phyloP scores from a whole-genome alignment of 75 land plant species.

The Selaginella moellendorffii region DNA sequence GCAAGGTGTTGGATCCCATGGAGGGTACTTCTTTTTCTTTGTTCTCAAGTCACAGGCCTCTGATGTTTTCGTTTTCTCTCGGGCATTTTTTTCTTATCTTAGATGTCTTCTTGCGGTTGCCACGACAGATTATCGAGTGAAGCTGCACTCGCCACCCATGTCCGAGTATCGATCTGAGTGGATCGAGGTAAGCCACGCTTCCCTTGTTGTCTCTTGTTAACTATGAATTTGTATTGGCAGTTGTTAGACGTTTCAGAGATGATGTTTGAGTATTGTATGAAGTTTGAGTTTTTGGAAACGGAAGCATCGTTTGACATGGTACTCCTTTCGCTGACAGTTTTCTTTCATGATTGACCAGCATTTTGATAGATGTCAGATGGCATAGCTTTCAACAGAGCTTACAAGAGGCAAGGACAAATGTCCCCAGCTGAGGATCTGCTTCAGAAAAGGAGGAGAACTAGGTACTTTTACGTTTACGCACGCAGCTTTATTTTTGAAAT shows the following conservation, averaged over 20 bases:
- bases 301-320: slow-evolving; percentile 1
- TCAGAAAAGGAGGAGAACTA: neutral
- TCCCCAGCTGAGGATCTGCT: neutral
- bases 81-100: slow-evolving; percentile 5
- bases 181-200: slow-evolving; percentile 53
- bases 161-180: slow-evolving; percentile 68
- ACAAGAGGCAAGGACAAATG: neutral
- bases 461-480: too few species aligned
- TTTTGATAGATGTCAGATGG: neutral
- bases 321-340: too few species aligned
- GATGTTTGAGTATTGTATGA: slow-evolving; percentile 15
- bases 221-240: too few species aligned
- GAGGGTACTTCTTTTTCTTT: slow-evolving; percentile 36
- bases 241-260: slow-evolving; percentile 18
- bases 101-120: slow-evolving; percentile 88
- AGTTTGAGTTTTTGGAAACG: slow-evolving; percentile 13
- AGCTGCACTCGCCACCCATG: slow-evolving; percentile 64
- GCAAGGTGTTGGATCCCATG: slow-evolving; percentile 58
- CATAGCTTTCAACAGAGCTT: neutral
- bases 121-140: slow-evolving; percentile 58
- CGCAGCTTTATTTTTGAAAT: too few species aligned
- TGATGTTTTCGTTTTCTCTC: too few species aligned
- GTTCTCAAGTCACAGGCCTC: neutral
- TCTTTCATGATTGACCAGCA: neutral
- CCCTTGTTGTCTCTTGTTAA: neutral